Evolutionary conservation across 2,329 filamentous ascomycete species (phyloP).

Genomic region (Eutypella sp.): DNA sequence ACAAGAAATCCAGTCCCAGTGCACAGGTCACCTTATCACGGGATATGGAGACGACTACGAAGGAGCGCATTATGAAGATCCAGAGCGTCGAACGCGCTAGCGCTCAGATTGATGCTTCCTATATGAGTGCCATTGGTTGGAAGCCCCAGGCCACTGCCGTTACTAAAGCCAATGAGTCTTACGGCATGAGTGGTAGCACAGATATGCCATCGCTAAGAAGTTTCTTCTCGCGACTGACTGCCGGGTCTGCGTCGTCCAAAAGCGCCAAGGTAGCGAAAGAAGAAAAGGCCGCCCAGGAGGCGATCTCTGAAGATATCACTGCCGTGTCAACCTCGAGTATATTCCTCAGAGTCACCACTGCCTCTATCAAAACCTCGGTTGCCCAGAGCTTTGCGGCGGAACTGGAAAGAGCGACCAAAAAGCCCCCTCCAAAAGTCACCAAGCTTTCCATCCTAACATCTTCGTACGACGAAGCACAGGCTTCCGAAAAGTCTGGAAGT

Average conservation of each 20-base stretch:
- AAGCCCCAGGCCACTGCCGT: conserved; percentile 51
- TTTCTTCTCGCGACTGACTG: conserved; percentile 76
- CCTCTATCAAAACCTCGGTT: conserved; percentile 73
- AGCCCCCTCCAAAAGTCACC: conserved; percentile 84
- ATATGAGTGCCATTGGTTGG: conserved; percentile 85
- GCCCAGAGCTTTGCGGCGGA: conserved; percentile 70
- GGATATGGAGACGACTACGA: conserved; percentile 76
- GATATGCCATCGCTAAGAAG: conserved; percentile 63
- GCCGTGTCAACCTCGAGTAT: conserved; percentile 70
- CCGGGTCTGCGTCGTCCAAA: conserved; percentile 42
- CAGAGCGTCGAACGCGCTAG: conserved; percentile 75
- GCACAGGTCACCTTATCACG: conserved; percentile 66
- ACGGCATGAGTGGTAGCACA: conserved; percentile 38
- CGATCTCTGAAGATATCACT: conserved; percentile 66
- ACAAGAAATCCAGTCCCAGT: conserved; percentile 81
- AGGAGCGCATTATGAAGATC: conserved; percentile 85
- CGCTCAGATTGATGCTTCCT: conserved; percentile 85
- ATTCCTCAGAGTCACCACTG: conserved; percentile 83
- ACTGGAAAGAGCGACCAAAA: conserved; percentile 93
- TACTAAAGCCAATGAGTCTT: conserved; percentile 42
- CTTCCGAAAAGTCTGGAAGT: conserved; percentile 52
- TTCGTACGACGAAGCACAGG: conserved; percentile 76
- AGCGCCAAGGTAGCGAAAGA: conserved; percentile 53
- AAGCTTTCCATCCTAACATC: conserved; percentile 85
- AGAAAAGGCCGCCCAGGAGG: conserved; percentile 57